phyloP scores from a whole-genome alignment of 1,284 basidiomycete species.

The Violaceomyces palustris region DNA sequence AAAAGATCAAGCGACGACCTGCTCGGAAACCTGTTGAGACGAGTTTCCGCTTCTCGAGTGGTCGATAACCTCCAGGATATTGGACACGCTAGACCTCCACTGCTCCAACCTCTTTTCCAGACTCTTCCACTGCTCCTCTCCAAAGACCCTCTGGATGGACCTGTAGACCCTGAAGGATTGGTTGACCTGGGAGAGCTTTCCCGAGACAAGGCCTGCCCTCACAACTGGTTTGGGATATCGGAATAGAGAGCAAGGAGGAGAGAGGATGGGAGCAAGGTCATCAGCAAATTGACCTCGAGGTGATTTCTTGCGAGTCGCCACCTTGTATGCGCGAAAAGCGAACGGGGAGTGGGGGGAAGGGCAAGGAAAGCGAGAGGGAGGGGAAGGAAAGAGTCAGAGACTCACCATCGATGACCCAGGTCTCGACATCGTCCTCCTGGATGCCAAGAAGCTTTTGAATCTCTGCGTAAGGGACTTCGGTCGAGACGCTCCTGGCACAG shows the following conservation, averaged over 20 bases:
- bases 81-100: conserved; percentile 43
- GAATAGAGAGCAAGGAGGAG: background rate
- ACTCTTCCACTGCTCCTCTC: conserved; percentile 41
- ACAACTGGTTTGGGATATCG: too few relatives aligned
- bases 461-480: conserved; percentile 40
- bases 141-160: conserved; percentile 42
- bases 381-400: too few relatives aligned
- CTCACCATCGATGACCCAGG: conserved; percentile 53
- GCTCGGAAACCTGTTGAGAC: too few relatives aligned
- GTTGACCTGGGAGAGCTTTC: conserved; percentile 49
- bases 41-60: background rate
- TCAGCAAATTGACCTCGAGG: background rate
- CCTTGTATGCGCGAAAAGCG: too few relatives aligned
- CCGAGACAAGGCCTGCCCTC: conserved; percentile 46
- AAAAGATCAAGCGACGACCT: too few relatives aligned
- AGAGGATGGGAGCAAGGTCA: background rate
- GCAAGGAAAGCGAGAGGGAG: background rate
- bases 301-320: too few relatives aligned
- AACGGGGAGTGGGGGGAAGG: background rate
- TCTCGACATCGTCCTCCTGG: conserved; percentile 40
- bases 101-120: conserved; percentile 40
- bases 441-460: conserved; percentile 37
- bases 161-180: conserved; percentile 48
- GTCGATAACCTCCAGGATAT: conserved; percentile 33
- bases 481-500: conserved; percentile 38